Conservation (phyloP, 2,329 filamentous ascomycete species). For the Dothideomycetes sp. region DNA sequence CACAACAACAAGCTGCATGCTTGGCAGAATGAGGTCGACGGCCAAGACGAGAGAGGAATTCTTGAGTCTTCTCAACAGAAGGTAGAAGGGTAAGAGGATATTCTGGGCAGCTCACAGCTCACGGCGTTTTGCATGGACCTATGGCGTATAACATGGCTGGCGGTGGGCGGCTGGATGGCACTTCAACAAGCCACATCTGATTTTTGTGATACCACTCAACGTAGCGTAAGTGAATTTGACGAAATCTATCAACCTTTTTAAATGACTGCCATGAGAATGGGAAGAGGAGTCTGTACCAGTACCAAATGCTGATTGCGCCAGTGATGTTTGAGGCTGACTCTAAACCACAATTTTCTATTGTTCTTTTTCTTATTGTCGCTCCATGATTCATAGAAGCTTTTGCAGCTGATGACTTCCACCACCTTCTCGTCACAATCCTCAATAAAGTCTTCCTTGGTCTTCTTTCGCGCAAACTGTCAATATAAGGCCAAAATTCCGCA, state of each 20-base stretch:
- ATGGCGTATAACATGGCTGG: conserved; percentile 8
- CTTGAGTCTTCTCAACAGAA: conserved; percentile 51
- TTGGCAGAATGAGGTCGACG: conserved; percentile 88
- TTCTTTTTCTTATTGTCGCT: too few species aligned
- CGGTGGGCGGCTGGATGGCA: conserved; percentile 6
- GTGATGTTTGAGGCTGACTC: too few species aligned
- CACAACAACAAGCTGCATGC: conserved; percentile 92
- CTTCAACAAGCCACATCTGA: conserved; percentile 7
- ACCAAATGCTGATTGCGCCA: too few species aligned
- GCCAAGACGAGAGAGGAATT: conserved; percentile 96
- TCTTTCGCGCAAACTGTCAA: too few species aligned
- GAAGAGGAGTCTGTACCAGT: too few species aligned
- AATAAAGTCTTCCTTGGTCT: too few species aligned
- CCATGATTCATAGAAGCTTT: too few species aligned
- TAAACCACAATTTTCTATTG: too few species aligned
- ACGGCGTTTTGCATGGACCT: background rate
- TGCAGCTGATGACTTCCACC: too few species aligned
- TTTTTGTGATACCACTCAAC: conserved; percentile 9
- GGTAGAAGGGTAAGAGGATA: conserved; percentile 4
- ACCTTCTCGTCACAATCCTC: too few species aligned
- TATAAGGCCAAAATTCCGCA: too few species aligned
- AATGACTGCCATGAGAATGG: too few species aligned
- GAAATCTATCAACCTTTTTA: background rate
- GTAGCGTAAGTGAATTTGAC: conserved; percentile 2
- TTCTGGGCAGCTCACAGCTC: background rate